Evolutionary conservation across 2,329 filamentous ascomycete genomes (phyloP), one percentile per base, ranked within the genome.

Genomic region (Penicillium sp.): DNA sequence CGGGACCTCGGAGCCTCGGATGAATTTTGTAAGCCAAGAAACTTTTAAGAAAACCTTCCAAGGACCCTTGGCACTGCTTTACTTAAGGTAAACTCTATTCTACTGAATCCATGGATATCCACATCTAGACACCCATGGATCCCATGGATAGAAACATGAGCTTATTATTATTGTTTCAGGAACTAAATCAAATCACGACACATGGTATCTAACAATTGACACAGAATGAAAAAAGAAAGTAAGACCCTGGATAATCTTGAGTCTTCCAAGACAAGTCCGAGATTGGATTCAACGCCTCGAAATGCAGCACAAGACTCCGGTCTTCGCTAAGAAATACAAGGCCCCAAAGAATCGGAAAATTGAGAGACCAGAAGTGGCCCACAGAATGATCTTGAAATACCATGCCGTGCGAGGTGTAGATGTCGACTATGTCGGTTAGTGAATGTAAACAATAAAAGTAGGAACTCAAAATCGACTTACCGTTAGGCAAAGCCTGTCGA

Each of bases 311-410:
- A 64, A 42, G 13, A 65, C 55, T 2, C 56, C 58, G 1, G 62
- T 61, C 13, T 60, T 61, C 6, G 42, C 47, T 19, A 65, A 50
- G 23, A 65, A 65, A 29, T 59, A 65, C 7, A 65, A 50, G 2
- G 63, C 57, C 10, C 62, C 63, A 17, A 61, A 46, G 37, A 65
- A 65, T 15, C 63, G 62, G 42, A 65, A 61, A 17, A 64, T 57
- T 1, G 62, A 64, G 6, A 65, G 56, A 27, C 62, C 62, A n/a
- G 62, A 62, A 35, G 62, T 64, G 4, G 51, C 58, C 63, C 60
- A 64, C 38, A 65, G 50, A 48, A 65, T 57, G 12, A 56, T 53
- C 31, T 55, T 59, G 38, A 64, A 59, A 56, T 62, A 65, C 55
- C 58, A 61, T 25, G 55, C 55, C 3, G 55, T 57, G 8, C 55